Evolutionary conservation across 2,329 filamentous ascomycete species (phyloP).

Genomic region (Colletotrichum orbiculare): DNA sequence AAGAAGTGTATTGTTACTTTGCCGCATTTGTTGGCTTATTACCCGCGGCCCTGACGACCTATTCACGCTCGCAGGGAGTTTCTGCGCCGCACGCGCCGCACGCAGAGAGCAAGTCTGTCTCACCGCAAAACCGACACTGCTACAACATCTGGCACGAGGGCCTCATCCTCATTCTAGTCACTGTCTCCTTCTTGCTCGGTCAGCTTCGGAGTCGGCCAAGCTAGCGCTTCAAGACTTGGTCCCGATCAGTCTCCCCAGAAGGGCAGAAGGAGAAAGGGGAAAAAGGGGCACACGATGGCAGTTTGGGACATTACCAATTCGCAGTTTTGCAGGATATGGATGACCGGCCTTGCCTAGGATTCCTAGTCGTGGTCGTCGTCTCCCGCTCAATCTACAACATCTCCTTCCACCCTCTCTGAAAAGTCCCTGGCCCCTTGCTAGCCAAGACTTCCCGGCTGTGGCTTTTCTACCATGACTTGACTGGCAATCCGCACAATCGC

Average conservation of each 20-base stretch:
- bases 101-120: no score
- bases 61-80: no score
- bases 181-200: no score
- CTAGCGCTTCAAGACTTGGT: no score
- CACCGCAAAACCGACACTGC: no score
- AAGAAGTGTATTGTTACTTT: no score
- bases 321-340: not conserved
- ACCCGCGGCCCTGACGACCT: no score
- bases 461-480: slow-evolving; percentile 22
- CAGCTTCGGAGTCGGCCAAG: no score
- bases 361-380: not conserved
- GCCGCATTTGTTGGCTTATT: no score
- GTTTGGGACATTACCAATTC: not conserved
- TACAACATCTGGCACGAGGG: no score
- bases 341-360: not conserved
- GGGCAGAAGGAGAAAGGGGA: not conserved
- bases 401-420: slow-evolving; percentile 15
- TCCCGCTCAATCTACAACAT: slow-evolving; percentile 7
- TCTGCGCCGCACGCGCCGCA: no score
- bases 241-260: not conserved
- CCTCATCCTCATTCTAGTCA: no score
- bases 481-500: slow-evolving; percentile 5
- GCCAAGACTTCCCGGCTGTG: slow-evolving; percentile 25
- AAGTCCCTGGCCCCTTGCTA: slow-evolving; percentile 18
- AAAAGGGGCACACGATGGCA: not conserved